These are phyloP conservation scores for Silene conica DNA, from an alignment of 148 eudicot genomes.

Conservation along the genomic window DNA sequence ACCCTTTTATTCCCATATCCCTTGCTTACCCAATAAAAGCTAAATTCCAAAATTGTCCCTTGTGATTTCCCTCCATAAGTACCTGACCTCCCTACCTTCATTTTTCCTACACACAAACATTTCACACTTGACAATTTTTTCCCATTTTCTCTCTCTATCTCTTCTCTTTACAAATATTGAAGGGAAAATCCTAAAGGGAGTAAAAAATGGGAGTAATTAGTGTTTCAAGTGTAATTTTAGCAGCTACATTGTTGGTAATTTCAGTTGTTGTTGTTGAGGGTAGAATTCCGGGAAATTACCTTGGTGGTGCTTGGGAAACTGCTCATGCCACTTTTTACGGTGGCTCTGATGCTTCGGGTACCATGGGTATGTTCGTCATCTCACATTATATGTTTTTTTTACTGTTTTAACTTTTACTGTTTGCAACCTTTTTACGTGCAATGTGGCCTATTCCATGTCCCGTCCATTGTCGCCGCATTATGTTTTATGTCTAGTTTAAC, in stretches of 20 bases:
- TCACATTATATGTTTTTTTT: too few species aligned
- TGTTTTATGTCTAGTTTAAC: too few species aligned
- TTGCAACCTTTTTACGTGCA: not conserved
- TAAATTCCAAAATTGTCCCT: constrained; percentile 10
- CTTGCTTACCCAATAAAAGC: not conserved
- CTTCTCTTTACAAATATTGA: not conserved
- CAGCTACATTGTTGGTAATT: not conserved
- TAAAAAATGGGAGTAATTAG: constrained; percentile 8
- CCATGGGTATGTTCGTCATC: constrained; percentile 58
- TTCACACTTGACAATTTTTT: not conserved
- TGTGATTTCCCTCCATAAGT: constrained; percentile 11
- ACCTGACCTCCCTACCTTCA: not conserved
- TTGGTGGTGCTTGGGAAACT: constrained; percentile 63
- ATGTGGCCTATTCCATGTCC: not conserved
- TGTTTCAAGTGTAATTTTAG: not conserved
- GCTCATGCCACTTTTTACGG: constrained; percentile 97
- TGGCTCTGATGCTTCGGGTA: constrained; percentile 92
- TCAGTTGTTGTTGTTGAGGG: not conserved
- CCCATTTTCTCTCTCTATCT: not conserved
- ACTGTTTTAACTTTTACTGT: not conserved
- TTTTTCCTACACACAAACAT: not conserved
- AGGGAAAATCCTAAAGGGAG: too few species aligned
- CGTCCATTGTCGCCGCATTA: too few species aligned
- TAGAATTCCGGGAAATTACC: constrained; percentile 53
- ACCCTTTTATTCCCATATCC: not conserved